Evolutionary conservation across 2,329 filamentous ascomycete species (phyloP), one percentile per base, ranked within the genome.

Genomic region (Botrytis medusae): DNA sequence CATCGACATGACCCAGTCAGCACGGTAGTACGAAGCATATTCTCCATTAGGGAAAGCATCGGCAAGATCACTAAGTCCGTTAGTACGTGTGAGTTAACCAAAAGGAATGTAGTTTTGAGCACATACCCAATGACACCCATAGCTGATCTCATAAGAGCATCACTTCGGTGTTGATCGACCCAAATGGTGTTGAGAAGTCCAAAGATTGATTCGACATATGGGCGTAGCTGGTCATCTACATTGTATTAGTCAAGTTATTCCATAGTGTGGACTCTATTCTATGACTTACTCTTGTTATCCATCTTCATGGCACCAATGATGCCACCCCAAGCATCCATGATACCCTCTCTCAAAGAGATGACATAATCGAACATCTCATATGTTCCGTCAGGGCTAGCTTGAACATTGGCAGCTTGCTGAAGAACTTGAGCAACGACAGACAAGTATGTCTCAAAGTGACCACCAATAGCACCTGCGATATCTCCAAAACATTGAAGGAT

Each of bases 321-420:
- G 77, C 96, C 96, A 79, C 95, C 94, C 95, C 97, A 99, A 48
- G 96, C 96, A 86, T 99, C 96, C 92, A 98, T 97, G 78, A 99
- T 98, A 78, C 95, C 96, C 82, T 99, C 97, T 71, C 96, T 92
- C 67, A 99, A 88, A 32, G 95, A 97, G 76, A 97, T 90, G 78
- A 99, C 92, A 82, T 99, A 99, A 83, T 98, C 95, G 73, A 95
- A 91, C 92, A 98, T 97, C 84, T 99, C 96, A 79, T 95, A 96
- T 69, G 92, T 93, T 74, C 92, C 91, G 77, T 98, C 94, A 42
- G 90, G 87, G 73, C 90, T 90, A 60, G 93, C 89, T 46, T 91
- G 93, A 73, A 99, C 94, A 62, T 88, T 90, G 29, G 94, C 92
- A 72, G 96, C 96, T 83, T 98, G 95, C 83, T 98, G 94, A 76